Percentiles rank a stretch among this genome's conserved stretches.
phyloP scores from a whole-genome alignment of 106 monocot species.

The Agapanthus africanus region DNA sequence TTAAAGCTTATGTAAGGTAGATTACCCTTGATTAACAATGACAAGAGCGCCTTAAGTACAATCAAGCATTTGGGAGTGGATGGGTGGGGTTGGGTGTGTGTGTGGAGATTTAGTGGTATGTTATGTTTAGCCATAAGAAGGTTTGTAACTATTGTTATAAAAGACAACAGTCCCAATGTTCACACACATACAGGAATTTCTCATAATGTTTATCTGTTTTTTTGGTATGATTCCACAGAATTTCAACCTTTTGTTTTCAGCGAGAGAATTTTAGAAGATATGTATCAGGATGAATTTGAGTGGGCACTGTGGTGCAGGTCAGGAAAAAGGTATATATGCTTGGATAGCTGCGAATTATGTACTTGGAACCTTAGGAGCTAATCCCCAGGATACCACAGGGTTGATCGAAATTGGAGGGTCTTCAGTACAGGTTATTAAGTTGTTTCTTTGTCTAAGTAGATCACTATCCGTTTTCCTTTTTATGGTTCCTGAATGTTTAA shows the following conservation, averaged over 20 bases:
- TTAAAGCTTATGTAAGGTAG: no score
- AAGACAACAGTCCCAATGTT: no score
- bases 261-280: neutral
- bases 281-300: neutral
- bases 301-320: conserved; percentile 14
- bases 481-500: neutral
- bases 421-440: conserved; percentile 16
- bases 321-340: conserved; percentile 25
- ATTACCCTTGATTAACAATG: no score
- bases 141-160: no score
- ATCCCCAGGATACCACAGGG: conserved; percentile 22
- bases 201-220: no score
- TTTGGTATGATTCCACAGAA: no score
- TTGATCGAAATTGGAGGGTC: conserved; percentile 18
- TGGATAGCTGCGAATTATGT: conserved; percentile 34
- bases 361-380: conserved; percentile 29
- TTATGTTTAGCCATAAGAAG: no score
- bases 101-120: no score
- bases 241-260: neutral
- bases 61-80: no score
- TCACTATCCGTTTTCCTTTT: neutral
- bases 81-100: no score
- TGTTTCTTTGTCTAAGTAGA: neutral
- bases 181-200: no score
- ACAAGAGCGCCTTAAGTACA: no score